A percentile compares a stretch with the other conserved stretches of the same genome.
Conservation (phyloP, 139 green algal species). For the Yamagishiella unicocca region DNA sequence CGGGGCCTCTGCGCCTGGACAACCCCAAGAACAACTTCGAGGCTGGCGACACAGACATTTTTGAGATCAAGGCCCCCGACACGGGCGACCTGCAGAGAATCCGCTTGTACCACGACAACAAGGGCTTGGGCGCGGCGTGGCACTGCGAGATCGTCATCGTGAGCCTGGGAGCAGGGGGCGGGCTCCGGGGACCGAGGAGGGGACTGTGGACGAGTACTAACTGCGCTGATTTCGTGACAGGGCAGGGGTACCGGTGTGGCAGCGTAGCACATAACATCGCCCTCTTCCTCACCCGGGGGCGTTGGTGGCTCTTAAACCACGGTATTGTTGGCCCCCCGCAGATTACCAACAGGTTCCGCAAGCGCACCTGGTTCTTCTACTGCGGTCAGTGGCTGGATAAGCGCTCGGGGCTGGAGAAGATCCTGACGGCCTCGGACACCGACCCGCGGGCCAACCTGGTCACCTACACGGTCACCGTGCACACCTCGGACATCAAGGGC, state of each 20-base stretch:
- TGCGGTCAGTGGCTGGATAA: slow-evolving; percentile 66
- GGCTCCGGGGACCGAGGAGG: too few species aligned
- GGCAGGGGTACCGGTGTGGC: too few species aligned
- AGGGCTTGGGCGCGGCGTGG: slow-evolving; percentile 66
- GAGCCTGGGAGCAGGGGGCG: neutral
- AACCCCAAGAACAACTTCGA: slow-evolving; percentile 70
- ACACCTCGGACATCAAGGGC: slow-evolving; percentile 62
- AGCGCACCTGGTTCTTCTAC: slow-evolving; percentile 61
- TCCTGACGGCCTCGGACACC: slow-evolving; percentile 47
- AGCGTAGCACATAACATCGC: too few species aligned
- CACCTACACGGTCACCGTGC: slow-evolving; percentile 54
- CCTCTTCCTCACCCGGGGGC: too few species aligned
- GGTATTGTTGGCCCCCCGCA: too few species aligned
- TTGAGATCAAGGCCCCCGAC: slow-evolving; percentile 57
- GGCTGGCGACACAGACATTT: slow-evolving; percentile 59
- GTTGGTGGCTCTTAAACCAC: too few species aligned
- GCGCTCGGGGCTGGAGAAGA: slow-evolving; percentile 61
- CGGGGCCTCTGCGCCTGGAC: slow-evolving; percentile 54
- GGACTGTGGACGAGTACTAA: neutral
- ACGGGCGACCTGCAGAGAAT: slow-evolving; percentile 52
- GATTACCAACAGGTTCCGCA: slow-evolving; percentile 36
- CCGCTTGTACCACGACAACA: slow-evolving; percentile 57
- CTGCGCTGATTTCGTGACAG: too few species aligned
- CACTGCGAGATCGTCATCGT: slow-evolving; percentile 70
- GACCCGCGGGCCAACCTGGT: slow-evolving; percentile 56